Evolutionary conservation across 2,329 filamentous ascomycete species (phyloP).

Genomic region (Verticillium klebahnii): DNA sequence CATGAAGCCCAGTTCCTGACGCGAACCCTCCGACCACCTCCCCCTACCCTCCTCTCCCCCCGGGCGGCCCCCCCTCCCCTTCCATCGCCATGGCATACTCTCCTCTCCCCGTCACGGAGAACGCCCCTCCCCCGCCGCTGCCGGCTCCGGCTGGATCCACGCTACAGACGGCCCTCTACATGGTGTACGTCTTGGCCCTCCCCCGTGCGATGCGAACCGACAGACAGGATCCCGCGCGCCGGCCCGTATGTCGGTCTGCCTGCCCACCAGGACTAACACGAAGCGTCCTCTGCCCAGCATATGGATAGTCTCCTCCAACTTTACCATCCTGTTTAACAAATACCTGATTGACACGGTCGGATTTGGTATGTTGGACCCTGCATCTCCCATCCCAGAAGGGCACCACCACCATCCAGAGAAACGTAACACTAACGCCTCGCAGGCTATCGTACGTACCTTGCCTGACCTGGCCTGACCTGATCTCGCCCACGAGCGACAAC

Average conservation of each 20-base stretch:
- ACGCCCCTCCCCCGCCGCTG: neutral
- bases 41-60: neutral
- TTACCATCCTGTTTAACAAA: slow-evolving; percentile 85
- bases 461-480: neutral
- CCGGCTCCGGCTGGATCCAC: neutral
- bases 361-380: slow-evolving; percentile 51
- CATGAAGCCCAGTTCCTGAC: neutral
- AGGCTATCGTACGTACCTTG: slow-evolving; percentile 7
- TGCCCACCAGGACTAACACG: neutral
- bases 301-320: neutral
- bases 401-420: neutral
- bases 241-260: neutral
- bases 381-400: neutral
- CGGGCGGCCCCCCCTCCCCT: neutral
- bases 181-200: neutral
- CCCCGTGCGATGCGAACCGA: neutral
- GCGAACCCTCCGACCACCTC: neutral
- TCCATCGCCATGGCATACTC: neutral
- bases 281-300: neutral
- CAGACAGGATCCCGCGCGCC: neutral
- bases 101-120: neutral
- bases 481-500: too few species aligned
- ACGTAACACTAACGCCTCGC: neutral
- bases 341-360: slow-evolving; percentile 82
- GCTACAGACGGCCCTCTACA: neutral